Conservation (phyloP, 306 rosid species). For the Quercus bicolor region DNA sequence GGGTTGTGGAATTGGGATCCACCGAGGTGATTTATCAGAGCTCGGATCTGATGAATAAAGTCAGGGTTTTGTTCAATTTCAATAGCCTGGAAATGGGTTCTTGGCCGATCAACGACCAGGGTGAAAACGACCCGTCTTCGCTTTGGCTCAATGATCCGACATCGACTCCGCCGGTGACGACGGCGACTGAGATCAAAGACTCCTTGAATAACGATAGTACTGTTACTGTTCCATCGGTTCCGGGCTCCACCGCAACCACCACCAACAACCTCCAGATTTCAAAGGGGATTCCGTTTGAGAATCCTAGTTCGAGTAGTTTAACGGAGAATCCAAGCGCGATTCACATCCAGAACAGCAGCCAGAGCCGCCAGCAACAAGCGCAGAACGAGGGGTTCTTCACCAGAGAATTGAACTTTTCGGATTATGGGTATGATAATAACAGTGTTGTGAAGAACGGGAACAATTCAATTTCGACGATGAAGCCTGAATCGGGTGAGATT, state of each 20-base stretch:
- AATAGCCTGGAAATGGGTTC: constrained; percentile 51
- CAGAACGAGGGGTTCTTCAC: constrained; percentile 60
- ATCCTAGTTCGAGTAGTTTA: constrained; percentile 55
- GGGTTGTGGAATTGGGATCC: constrained; percentile 89
- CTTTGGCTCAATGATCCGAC: constrained; percentile 68
- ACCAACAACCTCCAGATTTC: constrained; percentile 15
- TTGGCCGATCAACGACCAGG: constrained; percentile 71
- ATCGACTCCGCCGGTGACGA: not conserved
- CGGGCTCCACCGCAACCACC: constrained; percentile 12
- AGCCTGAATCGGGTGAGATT: constrained; percentile 90
- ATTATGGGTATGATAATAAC: constrained; percentile 41
- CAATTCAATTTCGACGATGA: constrained; percentile 29
- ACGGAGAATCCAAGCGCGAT: constrained; percentile 58
- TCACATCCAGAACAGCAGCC: constrained; percentile 25
- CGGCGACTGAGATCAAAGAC: constrained; percentile 43
- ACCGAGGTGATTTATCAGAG: constrained; percentile 61
- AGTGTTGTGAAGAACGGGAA: constrained; percentile 42
- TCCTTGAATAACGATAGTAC: constrained; percentile 17
- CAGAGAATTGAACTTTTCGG: constrained; percentile 64
- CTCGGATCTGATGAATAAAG: constrained; percentile 77
- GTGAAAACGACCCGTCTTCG: constrained; percentile 78
- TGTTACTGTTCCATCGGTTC: constrained; percentile 17
- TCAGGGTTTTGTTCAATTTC: constrained; percentile 69
- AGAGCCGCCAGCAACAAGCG: constrained; percentile 21
- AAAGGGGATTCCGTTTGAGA: constrained; percentile 48